Base-by-base conservation (phyloP, 225 moss, liverwort and hornwort species). In the Asterella californica region DNA sequence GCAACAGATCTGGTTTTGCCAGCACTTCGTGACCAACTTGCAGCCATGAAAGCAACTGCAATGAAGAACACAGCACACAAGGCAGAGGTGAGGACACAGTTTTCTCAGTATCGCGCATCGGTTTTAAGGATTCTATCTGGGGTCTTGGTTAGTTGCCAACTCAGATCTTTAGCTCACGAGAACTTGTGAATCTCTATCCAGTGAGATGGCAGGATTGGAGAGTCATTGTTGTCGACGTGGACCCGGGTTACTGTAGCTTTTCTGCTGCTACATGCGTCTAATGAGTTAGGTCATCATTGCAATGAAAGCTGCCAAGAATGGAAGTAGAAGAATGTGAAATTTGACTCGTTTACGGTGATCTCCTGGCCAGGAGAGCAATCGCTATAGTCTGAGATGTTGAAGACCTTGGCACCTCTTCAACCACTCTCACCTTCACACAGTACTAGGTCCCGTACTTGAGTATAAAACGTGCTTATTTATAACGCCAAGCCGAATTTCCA, bases 11-110 rank as follows among this genome's bases (percentile, higher is more conserved):
- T 92, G 37, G 84, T 94, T 76, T 75, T 85, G 76, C 93, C 93
- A 78, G 90, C 91, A 79, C 90, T 97, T 82, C 88, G 90, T 87
- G 90, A 93, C 77, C 94, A 97, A 75, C 67, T 97, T 84, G 81
- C 82, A 59, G 86, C 84, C 77, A 94, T 97, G 93, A 85, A 87
- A 42, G 90, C 80, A 85, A 90, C 86, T 78, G 77, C 85, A 62
- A 84, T 83, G 80, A 89, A 85, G 69, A 92, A 91, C 75, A 80
- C 90, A 76, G 82, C 84, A 6, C 88, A 88, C 52, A 90, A 87
- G 46, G 83, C 88, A 54, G 90, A 92, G 87, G 92, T 93, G 81
- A 72, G 27, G 8, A 32, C 34, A 22, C 29, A 36, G 5, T 25
- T 24, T 63, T 75, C 60, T 54, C 24, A 48, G n/a, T 29, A 15